Percentiles rank a stretch among this genome's conserved stretches.
These are phyloP conservation scores for Cucurbita argyrosperma DNA, from an alignment of 306 rosid species.

Conservation along the genomic window DNA sequence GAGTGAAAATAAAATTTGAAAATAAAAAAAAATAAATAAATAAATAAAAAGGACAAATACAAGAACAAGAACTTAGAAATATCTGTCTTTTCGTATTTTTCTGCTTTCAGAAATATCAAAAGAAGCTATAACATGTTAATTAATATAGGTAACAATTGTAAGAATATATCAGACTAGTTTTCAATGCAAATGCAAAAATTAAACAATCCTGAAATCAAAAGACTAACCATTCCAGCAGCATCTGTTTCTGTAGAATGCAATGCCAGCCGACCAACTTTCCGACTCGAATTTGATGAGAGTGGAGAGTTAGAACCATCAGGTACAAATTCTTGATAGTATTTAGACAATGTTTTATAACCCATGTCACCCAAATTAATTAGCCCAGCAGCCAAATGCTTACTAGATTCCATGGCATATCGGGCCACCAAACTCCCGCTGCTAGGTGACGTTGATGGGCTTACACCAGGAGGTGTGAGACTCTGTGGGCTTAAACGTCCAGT, in stretches of 20 bases:
- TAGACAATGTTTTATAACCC: conserved; percentile 86
- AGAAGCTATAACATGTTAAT: not conserved
- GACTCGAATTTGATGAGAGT: conserved; percentile 54
- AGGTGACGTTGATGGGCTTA: conserved; percentile 93
- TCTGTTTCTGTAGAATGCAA: conserved; percentile 58
- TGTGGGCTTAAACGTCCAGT: conserved; percentile 77
- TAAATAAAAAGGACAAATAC: too few species aligned
- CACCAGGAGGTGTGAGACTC: conserved; percentile 76
- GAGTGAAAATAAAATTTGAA: not conserved
- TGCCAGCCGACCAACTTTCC: conserved; percentile 65
- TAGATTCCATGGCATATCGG: conserved; percentile 94
- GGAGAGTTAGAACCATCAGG: conserved; percentile 95
- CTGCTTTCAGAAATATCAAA: not conserved
- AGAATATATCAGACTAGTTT: not conserved
- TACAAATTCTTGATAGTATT: conserved; percentile 73
- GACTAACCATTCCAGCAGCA: conserved; percentile 81
- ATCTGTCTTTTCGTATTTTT: not conserved
- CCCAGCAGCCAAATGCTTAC: conserved; percentile 89
- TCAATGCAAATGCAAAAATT: not conserved
- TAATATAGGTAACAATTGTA: not conserved
- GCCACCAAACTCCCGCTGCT: conserved; percentile 78
- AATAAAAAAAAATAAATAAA: too few species aligned
- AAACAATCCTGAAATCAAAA: conserved; percentile 5
- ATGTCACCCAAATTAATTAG: conserved; percentile 75
- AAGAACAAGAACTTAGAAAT: not conserved